phyloP scores from a whole-genome alignment of 2,329 filamentous ascomycete species.

The Aureobasidium sp. region DNA sequence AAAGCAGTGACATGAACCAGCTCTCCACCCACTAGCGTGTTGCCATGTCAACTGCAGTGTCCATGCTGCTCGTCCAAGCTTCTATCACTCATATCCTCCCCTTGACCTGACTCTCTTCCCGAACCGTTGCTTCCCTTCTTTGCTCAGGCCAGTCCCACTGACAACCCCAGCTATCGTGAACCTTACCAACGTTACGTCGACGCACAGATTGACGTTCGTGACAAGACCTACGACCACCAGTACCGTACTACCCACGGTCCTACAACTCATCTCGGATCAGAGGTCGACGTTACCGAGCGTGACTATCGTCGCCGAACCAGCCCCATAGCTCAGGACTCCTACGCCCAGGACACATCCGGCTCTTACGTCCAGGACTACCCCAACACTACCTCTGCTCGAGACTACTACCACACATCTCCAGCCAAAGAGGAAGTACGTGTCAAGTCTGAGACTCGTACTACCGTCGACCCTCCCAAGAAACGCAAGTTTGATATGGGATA shows the following conservation, averaged over 20 bases:
- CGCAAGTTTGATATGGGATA: conserved; percentile 62
- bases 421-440: conserved; percentile 41
- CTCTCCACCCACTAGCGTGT: conserved; percentile 14
- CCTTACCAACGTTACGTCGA: conserved; percentile 51
- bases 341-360: conserved; percentile 20
- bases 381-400: conserved; percentile 25
- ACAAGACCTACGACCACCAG: conserved; percentile 37
- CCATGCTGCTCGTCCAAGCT: conserved; percentile 10
- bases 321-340: conserved; percentile 32
- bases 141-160: conserved; percentile 6
- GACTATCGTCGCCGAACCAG: conserved; percentile 31
- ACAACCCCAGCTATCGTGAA: conserved; percentile 43
- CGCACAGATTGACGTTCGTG: conserved; percentile 59
- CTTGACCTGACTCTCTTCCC: conserved; percentile 10
- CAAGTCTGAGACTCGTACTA: conserved; percentile 40
- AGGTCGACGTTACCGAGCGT: conserved; percentile 48
- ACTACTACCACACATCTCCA: conserved; percentile 29
- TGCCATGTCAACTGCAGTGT: conserved; percentile 13
- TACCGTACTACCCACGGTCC: conserved; percentile 39
- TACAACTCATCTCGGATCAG: conserved; percentile 47
- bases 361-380: conserved; percentile 19
- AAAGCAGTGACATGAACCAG: conserved; percentile 8
- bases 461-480: conserved; percentile 40
- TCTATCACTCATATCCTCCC: not conserved
- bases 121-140: conserved; percentile 9